Base-by-base conservation (phyloP, 2,329 filamentous ascomycete genomes). In the Penicillium brasilianum region DNA sequence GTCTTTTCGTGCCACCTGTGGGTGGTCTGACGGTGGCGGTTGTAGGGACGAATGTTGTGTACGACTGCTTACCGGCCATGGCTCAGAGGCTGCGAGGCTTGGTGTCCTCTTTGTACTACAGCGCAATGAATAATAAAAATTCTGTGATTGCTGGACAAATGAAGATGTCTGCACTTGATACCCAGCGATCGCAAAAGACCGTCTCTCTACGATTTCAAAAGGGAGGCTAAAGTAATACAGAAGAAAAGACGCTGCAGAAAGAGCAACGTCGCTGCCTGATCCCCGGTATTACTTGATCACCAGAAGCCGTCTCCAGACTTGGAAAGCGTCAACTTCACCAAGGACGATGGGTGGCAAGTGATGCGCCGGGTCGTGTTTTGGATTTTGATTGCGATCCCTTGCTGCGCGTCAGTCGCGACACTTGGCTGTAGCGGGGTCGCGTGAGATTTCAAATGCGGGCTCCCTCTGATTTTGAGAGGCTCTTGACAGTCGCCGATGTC, bases 51-150 rank as follows among this genome's bases (percentile, higher is more conserved):
- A 41, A 55, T 53, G 22, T 57, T 68, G 67, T 71, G 71, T 77
- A 77, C 73, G 66, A 73, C 65, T 81, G 82, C 85, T 87, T 87
- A 88, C 86, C 86, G 76, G 85, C 80, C 85, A 88, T 88, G 76
- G 67, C 80, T 76, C 72, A 67, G 64, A 67, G 64, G 60, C 34
- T 53, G 50, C 14, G 50, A 53, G 63, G 65, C 51, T 66, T 61
- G 62, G 63, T 65, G 59, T 65, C 68, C 71, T 69, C 69, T 70
- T 67, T 74, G 74, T 72, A 73, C 74, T 79, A 79, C 77, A 71
- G 69, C 69, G 68, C 68, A 66, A 69, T 68, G 66, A 63, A 71
- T 62, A 60, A 64, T 59, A 66, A 63, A 49, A 61, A 30, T 58
- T 57, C 49, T 61, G 57, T 59, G 65, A 62, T 67, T 63, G 61